Evolutionary conservation across 2,329 filamentous ascomycete genomes (phyloP).

Genomic region (Colletotrichum kahawae): DNA sequence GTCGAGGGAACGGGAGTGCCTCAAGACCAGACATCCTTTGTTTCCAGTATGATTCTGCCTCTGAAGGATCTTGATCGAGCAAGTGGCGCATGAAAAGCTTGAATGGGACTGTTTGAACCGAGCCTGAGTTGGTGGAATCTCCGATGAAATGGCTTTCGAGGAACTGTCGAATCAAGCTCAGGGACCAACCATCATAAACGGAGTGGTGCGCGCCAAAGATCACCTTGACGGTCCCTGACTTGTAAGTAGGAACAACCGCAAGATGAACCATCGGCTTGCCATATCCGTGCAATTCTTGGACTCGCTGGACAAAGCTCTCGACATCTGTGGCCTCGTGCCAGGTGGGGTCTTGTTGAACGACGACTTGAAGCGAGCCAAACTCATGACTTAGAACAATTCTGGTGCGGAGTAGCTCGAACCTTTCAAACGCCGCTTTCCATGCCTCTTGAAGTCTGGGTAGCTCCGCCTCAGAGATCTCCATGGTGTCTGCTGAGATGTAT

Average conservation of each 20-base stretch:
- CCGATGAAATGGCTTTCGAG: background rate
- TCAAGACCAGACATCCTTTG: background rate
- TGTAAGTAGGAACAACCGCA: background rate
- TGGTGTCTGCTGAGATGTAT: constrained; percentile 33
- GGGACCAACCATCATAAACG: constrained; percentile 30
- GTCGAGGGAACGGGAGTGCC: background rate
- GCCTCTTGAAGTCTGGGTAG: constrained; percentile 29
- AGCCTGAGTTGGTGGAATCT: background rate
- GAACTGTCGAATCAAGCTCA: background rate
- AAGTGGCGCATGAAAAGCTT: background rate
- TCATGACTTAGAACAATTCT: constrained; percentile 14
- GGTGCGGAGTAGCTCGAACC: constrained; percentile 6
- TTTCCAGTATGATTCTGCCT: background rate
- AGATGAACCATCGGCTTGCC: constrained; percentile 24
- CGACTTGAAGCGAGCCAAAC: constrained; percentile 15
- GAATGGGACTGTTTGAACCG: background rate
- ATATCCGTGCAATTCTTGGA: background rate
- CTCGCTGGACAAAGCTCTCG: background rate
- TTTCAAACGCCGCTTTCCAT: constrained; percentile 25
- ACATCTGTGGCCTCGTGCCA: background rate
- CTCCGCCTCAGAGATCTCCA: constrained; percentile 27
- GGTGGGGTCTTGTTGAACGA: constrained; percentile 12
- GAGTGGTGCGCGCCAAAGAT: constrained; percentile 36
- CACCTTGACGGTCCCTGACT: constrained; percentile 23
- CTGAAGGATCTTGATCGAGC: background rate